Conservation (phyloP, 768 basidiomycete genomes). For the Xerocomellus intermedius region DNA sequence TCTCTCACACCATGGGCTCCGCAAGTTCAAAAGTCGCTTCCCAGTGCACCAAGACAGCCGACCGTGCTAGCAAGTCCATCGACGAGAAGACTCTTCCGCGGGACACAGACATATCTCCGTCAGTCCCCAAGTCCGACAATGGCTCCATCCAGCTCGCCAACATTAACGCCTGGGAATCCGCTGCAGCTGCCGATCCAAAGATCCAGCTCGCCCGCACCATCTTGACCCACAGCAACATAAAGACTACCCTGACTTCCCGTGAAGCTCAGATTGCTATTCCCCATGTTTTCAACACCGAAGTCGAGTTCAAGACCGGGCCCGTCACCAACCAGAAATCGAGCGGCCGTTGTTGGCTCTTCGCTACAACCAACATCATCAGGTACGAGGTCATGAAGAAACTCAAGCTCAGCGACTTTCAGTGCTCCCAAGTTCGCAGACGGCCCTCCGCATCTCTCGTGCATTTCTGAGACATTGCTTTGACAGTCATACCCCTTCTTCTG, state of each 20-base stretch:
- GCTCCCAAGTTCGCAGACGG: slow-evolving; percentile 64
- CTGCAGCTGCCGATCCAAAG: slow-evolving; percentile 55
- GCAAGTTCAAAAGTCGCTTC: slow-evolving; percentile 24
- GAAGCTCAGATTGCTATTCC: slow-evolving; percentile 57
- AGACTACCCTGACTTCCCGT: slow-evolving; percentile 60
- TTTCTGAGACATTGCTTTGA: slow-evolving; percentile 6
- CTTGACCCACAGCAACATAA: slow-evolving; percentile 67
- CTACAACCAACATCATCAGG: slow-evolving; percentile 83
- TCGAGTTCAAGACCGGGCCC: slow-evolving; percentile 81
- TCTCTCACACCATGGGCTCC: slow-evolving; percentile 24
- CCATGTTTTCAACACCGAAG: slow-evolving; percentile 79
- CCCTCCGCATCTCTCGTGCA: neutral
- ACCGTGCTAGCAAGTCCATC: slow-evolving; percentile 20
- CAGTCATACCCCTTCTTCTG: slow-evolving; percentile 93
- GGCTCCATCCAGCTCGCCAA: slow-evolving; percentile 61
- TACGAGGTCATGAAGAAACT: slow-evolving; percentile 84
- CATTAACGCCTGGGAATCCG: slow-evolving; percentile 66
- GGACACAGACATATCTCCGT: neutral
- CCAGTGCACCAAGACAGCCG: slow-evolving; percentile 13
- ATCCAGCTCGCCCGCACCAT: slow-evolving; percentile 73
- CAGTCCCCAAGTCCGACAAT: slow-evolving; percentile 43
- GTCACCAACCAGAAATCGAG: slow-evolving; percentile 85
- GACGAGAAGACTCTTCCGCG: slow-evolving; percentile 25
- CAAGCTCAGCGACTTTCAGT: slow-evolving; percentile 85
- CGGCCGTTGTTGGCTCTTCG: slow-evolving; percentile 95